A percentile compares a stretch with the other conserved stretches of the same genome.
Evolutionary conservation across 495 filamentous ascomycete genomes (phyloP).

Genomic region (Letharia lupina): DNA sequence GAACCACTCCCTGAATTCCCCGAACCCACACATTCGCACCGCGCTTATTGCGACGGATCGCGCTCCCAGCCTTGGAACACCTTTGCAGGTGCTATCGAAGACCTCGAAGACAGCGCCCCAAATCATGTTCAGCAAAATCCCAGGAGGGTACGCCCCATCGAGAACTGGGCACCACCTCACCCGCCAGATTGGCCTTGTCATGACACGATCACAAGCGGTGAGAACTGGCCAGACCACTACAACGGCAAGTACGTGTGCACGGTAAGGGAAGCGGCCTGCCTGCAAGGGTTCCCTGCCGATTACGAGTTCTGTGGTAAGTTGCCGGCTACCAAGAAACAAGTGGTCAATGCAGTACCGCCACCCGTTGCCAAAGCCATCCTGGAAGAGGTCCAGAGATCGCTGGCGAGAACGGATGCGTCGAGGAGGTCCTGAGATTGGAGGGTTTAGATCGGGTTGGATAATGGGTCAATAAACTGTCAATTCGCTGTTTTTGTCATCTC

Average conservation of each 20-base stretch:
- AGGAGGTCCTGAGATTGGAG: background rate
- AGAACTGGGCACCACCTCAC: no score
- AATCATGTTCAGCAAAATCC: no score
- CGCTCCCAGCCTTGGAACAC: background rate
- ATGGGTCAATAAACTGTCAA: background rate
- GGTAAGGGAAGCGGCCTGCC: background rate
- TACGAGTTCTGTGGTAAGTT: background rate
- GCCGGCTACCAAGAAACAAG: background rate
- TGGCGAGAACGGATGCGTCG: background rate
- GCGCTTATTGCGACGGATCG: background rate
- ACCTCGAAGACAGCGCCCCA: no score
- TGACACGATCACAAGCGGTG: background rate
- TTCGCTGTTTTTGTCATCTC: background rate
- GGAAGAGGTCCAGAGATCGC: background rate
- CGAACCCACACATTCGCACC: background rate
- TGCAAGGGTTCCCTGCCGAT: slow-evolving; percentile 5
- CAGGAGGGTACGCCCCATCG: no score
- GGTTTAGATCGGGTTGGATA: background rate
- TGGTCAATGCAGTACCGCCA: background rate
- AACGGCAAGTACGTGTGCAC: background rate
- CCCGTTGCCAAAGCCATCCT: background rate
- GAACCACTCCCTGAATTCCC: background rate
- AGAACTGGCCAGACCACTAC: slow-evolving; percentile 17
- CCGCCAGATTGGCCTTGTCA: no score
- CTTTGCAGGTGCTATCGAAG: background rate